Conservation (phyloP, 441 rosid species). For the Adansonia rubrostipa region DNA sequence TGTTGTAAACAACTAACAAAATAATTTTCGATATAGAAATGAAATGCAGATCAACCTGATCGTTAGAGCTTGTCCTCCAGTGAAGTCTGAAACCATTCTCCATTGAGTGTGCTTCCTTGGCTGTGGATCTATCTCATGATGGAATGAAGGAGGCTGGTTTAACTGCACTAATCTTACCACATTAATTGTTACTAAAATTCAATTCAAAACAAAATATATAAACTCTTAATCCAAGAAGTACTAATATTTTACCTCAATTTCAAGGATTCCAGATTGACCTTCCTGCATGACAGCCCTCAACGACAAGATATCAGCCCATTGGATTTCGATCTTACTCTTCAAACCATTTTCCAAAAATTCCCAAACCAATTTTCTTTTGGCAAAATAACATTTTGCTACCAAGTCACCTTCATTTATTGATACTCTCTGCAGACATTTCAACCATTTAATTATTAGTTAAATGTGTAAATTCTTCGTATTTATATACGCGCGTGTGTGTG, state of each 20-base stretch:
- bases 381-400: constrained; percentile 60
- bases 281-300: constrained; percentile 36
- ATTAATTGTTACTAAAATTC: no score
- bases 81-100: constrained; percentile 51
- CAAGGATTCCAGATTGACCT: constrained; percentile 42
- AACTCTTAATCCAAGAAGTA: constrained; percentile 30
- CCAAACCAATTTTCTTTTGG: constrained; percentile 59
- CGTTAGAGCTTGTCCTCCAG: constrained; percentile 46
- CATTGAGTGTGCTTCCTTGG: constrained; percentile 66
- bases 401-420: constrained; percentile 50
- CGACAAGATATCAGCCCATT: constrained; percentile 57
- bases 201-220: neutral
- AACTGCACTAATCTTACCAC: constrained; percentile 3
- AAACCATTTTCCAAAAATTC: constrained; percentile 44
- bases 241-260: constrained; percentile 45
- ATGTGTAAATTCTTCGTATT: neutral
- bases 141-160: constrained; percentile 43
- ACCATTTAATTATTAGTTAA: neutral
- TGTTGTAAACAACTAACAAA: no score
- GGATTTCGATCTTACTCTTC: constrained; percentile 60
- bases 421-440: constrained; percentile 36
- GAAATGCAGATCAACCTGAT: constrained; percentile 39
- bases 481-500: no score
- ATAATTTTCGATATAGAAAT: no score
- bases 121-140: constrained; percentile 53